These are phyloP conservation scores for Cystobasidium pallidum DNA, from an alignment of 1,284 basidiomycete genomes.

Conservation along the genomic window DNA sequence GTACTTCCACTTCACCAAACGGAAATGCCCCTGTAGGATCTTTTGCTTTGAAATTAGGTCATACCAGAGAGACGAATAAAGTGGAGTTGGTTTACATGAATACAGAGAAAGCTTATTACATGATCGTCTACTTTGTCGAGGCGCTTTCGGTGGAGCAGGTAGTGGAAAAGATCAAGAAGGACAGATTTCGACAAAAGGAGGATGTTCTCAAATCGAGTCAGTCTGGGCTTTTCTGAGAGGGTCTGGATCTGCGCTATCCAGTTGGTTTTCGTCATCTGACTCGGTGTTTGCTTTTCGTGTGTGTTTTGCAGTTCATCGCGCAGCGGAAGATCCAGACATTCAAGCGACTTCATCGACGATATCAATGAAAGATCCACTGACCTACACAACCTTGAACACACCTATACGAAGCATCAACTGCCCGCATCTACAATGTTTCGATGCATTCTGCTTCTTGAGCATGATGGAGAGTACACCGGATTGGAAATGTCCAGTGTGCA, in stretches of 20 bases:
- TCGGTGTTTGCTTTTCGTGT: no score
- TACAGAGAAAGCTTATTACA: slow-evolving; percentile 71
- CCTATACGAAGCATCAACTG: slow-evolving; percentile 85
- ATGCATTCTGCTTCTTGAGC: slow-evolving; percentile 89
- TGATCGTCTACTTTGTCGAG: slow-evolving; percentile 81
- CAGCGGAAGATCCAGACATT: slow-evolving; percentile 77
- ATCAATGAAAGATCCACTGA: slow-evolving; percentile 87
- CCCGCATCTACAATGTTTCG: slow-evolving; percentile 93
- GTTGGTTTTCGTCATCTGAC: not conserved
- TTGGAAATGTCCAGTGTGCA: slow-evolving; percentile 95
- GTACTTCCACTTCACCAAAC: not conserved
- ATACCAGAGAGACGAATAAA: slow-evolving; percentile 62
- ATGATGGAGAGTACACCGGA: slow-evolving; percentile 96
- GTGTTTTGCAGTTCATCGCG: slow-evolving; percentile 65
- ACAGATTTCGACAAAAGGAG: slow-evolving; percentile 67
- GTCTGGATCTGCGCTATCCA: not conserved
- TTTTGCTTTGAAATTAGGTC: slow-evolving; percentile 28
- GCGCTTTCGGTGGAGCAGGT: slow-evolving; percentile 68
- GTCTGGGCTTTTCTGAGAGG: slow-evolving; percentile 50
- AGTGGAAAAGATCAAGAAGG: slow-evolving; percentile 68
- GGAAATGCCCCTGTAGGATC: slow-evolving; percentile 1
- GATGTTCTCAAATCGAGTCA: slow-evolving; percentile 70
- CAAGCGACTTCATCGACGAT: slow-evolving; percentile 81
- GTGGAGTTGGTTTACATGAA: slow-evolving; percentile 90
- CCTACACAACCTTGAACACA: slow-evolving; percentile 80